Evolutionary conservation across 345 rosid species (phyloP), one percentile per base, ranked within the genome.

Genomic region (Citrus glauca): DNA sequence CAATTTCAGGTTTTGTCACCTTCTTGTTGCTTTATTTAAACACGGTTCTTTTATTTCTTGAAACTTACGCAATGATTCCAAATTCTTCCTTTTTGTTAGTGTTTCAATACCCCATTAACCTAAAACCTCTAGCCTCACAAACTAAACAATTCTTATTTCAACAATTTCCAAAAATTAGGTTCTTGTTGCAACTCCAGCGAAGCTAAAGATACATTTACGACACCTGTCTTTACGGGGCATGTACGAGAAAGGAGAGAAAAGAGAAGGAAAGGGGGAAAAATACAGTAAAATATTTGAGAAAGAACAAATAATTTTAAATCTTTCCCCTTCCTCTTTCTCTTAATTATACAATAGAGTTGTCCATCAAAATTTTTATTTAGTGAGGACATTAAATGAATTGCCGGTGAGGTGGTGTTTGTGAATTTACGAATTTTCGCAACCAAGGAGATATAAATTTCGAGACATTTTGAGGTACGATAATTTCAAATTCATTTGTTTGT

Each of bases 1-100:
- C 56, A n/a, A 16, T 73, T 73, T 73, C 27, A 14, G 76, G 55
- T 60, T 73, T 37, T 60, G 77, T 61, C 68, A 17, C 55, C 40
- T 30, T 9, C 10, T 16, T 17, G 22, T 17, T 53, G 22, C 57
- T 17, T 50, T 50, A 50, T 50, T 4, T 50, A 8, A 6, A 6
- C 65, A 56, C 38, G 27, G 2, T 50, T 50, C 24, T 45, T 42
- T 70, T 69, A 16, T 8, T 50, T 69, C 7, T 28, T 50, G 7
- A 69, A 17, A 57, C 32, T 9, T 27, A 16, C 24, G 3, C 0
- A 42, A 22, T 19, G 55, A 72, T 53, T 35, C 70, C 70, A 14
- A 27, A 48, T 17, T 50, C 38, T 45, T 22, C 9, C 61, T 14
- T 61, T 69, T 64, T n/a, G 38, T 79, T 62, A 38, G 72, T 56